These are phyloP conservation scores for Tolypocladium album DNA, from an alignment of 2,329 filamentous ascomycete species.

Conservation along the genomic window DNA sequence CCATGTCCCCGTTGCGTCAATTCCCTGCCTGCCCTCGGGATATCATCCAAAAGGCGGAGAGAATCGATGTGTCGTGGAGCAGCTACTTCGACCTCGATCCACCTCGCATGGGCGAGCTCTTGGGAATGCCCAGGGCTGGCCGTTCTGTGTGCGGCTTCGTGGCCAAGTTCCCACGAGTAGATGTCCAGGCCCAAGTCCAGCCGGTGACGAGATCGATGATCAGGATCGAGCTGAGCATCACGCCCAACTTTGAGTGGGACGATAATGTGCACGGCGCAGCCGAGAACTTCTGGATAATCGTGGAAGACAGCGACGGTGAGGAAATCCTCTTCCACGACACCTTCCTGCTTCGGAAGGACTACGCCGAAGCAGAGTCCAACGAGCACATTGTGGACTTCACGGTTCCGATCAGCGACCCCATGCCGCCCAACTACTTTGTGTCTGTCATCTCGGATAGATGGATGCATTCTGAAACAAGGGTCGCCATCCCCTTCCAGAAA, in stretches of 20 bases:
- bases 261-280: slow-evolving; percentile 76
- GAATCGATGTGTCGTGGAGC: slow-evolving; percentile 86
- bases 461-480: slow-evolving; percentile 95
- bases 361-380: slow-evolving; percentile 73
- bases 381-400: slow-evolving; percentile 96
- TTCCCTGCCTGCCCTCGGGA: slow-evolving; percentile 76
- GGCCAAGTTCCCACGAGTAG: slow-evolving; percentile 83
- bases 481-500: slow-evolving; percentile 91
- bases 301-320: slow-evolving; percentile 95
- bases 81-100: slow-evolving; percentile 96
- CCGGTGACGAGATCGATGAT: slow-evolving; percentile 92
- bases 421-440: slow-evolving; percentile 98
- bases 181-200: slow-evolving; percentile 87
- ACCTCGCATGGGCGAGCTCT: slow-evolving; percentile 87
- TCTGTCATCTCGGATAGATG: slow-evolving; percentile 89
- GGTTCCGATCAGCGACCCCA: slow-evolving; percentile 90
- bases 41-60: slow-evolving; percentile 83
- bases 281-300: slow-evolving; percentile 93
- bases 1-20: slow-evolving; percentile 90
- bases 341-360: slow-evolving; percentile 84
- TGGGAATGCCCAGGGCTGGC: slow-evolving; percentile 83
- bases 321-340: slow-evolving; percentile 92
- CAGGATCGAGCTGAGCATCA: slow-evolving; percentile 79
- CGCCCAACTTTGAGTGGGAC: slow-evolving; percentile 94
- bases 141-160: slow-evolving; percentile 77